A percentile compares a stretch with the other conserved stretches of the same genome.
Conservation (phyloP, 2,329 filamentous ascomycete species). For the Colletotrichum sp. region DNA sequence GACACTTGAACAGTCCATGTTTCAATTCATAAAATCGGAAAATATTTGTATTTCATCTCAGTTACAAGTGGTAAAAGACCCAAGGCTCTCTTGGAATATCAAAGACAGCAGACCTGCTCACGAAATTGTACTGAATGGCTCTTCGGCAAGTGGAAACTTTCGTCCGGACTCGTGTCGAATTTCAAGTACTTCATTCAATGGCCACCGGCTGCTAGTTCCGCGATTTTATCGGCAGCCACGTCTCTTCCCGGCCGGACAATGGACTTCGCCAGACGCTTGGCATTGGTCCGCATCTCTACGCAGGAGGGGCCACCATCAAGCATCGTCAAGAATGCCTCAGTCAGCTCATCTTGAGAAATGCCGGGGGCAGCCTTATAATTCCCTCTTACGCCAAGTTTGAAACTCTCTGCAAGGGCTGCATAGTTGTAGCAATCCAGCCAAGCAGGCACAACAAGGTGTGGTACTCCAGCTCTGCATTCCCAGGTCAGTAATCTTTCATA, state of each 20-base stretch:
- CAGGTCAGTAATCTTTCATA: not conserved
- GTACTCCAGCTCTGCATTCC: constrained; percentile 41
- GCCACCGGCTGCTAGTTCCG: not conserved
- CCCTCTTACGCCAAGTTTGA: constrained; percentile 46
- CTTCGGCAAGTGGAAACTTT: not conserved
- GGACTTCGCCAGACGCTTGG: constrained; percentile 21
- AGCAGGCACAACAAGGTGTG: constrained; percentile 49
- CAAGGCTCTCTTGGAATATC: not conserved
- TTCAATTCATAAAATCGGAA: not conserved
- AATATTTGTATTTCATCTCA: not conserved
- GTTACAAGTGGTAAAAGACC: not conserved
- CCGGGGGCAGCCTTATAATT: constrained; percentile 37
- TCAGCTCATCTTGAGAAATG: constrained; percentile 29
- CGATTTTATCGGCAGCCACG: constrained; percentile 11
- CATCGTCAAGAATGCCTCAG: constrained; percentile 27
- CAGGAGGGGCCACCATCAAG: constrained; percentile 15
- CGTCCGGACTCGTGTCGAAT: not conserved
- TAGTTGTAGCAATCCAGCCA: constrained; percentile 54
- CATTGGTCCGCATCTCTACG: constrained; percentile 21
- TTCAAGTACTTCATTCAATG: not conserved
- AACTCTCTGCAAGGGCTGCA: constrained; percentile 44
- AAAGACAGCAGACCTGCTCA: not conserved
- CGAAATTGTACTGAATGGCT: not conserved
- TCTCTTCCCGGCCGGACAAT: constrained; percentile 6
- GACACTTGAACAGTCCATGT: not conserved